Percentiles rank a stretch among this genome's conserved stretches.
Evolutionary conservation across 805 yeast genomes (phyloP).

Genomic region (Brettanomyces anomalus): DNA sequence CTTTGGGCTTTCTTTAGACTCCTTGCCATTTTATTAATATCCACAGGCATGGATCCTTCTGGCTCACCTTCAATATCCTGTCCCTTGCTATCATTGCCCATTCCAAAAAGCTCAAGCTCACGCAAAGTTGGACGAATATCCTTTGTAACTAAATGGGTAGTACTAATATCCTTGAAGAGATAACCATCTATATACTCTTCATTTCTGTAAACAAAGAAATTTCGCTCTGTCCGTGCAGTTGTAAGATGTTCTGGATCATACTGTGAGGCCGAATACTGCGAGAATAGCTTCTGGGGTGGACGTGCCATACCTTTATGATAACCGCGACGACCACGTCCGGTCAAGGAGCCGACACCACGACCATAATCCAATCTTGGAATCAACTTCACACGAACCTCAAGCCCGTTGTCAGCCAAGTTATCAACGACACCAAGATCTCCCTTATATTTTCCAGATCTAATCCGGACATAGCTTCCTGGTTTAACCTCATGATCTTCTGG

Average conservation of each 20-base stretch:
- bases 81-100: constrained; percentile 39
- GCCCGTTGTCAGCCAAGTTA: constrained; percentile 86
- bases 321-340: constrained; percentile 70
- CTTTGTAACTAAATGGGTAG: constrained; percentile 73
- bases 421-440: constrained; percentile 92
- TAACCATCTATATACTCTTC: constrained; percentile 91
- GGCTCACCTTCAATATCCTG: constrained; percentile 44
- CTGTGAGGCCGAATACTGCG: constrained; percentile 80
- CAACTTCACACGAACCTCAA: constrained; percentile 87
- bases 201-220: constrained; percentile 62
- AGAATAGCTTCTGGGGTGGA: constrained; percentile 81
- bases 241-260: constrained; percentile 69
- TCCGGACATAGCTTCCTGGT: constrained; percentile 89
- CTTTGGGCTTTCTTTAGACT: constrained; percentile 61
- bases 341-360: constrained; percentile 30
- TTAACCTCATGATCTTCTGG: constrained; percentile 79
- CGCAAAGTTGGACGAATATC: constrained; percentile 77
- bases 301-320: constrained; percentile 38
- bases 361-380: constrained; percentile 95
- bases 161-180: constrained; percentile 75
- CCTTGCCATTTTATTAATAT: constrained; percentile 77
- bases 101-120: constrained; percentile 74
- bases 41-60: constrained; percentile 34
- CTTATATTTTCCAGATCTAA: constrained; percentile 84
- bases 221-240: constrained; percentile 49